Conservation (phyloP, 1,139 yeast genomes). For the Saccharomyces hybrid region DNA sequence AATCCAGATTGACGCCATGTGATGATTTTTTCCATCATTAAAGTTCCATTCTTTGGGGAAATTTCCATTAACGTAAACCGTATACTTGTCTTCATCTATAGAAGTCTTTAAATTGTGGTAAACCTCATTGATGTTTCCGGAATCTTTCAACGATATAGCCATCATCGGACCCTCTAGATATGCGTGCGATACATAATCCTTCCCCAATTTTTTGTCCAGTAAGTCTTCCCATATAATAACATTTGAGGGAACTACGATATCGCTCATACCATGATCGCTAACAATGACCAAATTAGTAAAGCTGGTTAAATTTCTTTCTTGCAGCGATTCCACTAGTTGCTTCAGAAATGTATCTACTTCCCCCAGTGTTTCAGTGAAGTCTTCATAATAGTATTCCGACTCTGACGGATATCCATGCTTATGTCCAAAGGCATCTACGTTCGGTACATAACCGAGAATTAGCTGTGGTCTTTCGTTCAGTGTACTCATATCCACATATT, state of each 20-base stretch:
- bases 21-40: constrained; percentile 32
- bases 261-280: constrained; percentile 81
- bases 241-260: constrained; percentile 3
- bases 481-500: constrained; percentile 56
- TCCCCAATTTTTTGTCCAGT: constrained; percentile 3
- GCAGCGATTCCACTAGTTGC: constrained; percentile 42
- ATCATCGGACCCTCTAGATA: constrained; percentile 5
- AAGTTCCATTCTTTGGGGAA: constrained; percentile 60
- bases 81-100: constrained; percentile 32
- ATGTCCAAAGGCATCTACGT: constrained; percentile 71
- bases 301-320: constrained; percentile 47
- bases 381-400: constrained; percentile 44
- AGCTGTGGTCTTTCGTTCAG: constrained; percentile 59
- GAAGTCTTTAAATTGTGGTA: constrained; percentile 10
- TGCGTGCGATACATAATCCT: constrained; percentile 2
- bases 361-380: constrained; percentile 32
- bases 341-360: constrained; percentile 62
- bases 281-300: constrained; percentile 69
- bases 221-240: constrained; percentile 5
- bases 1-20: constrained; percentile 75
- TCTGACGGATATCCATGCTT: constrained; percentile 40
- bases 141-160: background rate
- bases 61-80: constrained; percentile 48
- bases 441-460: constrained; percentile 70
- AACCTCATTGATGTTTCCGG: constrained; percentile 11